phyloP scores from a whole-genome alignment of 1,284 basidiomycete species.

The Ceratorhiza oryzae-sativae region DNA sequence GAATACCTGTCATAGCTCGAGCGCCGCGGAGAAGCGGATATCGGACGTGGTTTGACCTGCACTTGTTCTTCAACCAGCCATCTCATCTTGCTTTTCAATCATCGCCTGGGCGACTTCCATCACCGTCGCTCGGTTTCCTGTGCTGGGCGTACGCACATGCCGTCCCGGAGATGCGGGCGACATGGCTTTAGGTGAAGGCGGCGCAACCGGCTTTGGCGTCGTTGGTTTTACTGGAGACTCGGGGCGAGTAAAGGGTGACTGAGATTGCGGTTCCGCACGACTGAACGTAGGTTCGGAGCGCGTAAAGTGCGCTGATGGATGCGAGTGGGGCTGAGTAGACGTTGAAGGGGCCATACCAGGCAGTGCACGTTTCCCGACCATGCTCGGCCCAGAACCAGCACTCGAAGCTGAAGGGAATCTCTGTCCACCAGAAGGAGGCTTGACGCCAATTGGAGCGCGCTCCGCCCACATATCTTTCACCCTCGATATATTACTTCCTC shows the following conservation, averaged over 20 bases:
- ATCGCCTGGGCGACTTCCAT: slow-evolving; percentile 78
- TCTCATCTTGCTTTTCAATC: slow-evolving; percentile 48
- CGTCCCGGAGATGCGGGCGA: slow-evolving; percentile 45
- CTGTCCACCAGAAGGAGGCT: neutral
- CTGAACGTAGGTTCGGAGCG: neutral
- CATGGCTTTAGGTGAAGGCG: neutral
- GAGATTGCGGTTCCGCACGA: neutral
- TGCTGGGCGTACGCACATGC: slow-evolving; percentile 66
- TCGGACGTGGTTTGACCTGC: neutral
- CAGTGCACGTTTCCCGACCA: slow-evolving; percentile 50
- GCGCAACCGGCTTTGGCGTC: slow-evolving; percentile 11
- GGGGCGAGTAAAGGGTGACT: slow-evolving; percentile 12
- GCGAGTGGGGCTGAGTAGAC: slow-evolving; percentile 43
- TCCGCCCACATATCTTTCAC: slow-evolving; percentile 39
- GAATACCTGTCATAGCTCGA: slow-evolving; percentile 73
- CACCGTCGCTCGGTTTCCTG: slow-evolving; percentile 70
- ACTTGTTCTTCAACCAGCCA: neutral
- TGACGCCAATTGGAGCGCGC: slow-evolving; percentile 36
- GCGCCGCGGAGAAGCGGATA: slow-evolving; percentile 51
- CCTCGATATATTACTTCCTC: slow-evolving; percentile 25
- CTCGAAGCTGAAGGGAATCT: neutral
- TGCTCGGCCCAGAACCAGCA: slow-evolving; percentile 3
- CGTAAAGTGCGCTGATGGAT: neutral
- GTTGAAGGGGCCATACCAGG: slow-evolving; percentile 50
- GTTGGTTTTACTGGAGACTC: slow-evolving; percentile 23